Conservation (phyloP, 2,329 filamentous ascomycete species). For the Acrocalymma vagum region DNA sequence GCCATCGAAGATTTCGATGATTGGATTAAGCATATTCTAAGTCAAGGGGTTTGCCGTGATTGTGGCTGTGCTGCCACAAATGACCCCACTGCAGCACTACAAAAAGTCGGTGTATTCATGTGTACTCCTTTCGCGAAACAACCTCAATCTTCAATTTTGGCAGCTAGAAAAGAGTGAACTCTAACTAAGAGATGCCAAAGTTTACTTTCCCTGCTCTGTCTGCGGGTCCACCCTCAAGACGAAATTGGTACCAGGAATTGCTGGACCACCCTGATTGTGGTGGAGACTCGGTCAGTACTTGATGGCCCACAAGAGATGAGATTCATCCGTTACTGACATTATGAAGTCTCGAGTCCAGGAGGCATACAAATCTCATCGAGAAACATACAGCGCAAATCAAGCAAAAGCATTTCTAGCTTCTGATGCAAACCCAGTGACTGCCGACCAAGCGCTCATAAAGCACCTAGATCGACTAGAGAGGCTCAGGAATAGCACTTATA, state of each 20-base stretch:
- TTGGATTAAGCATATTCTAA: no score
- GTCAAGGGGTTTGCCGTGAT: no score
- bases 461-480: conserved; percentile 11
- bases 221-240: conserved; percentile 14
- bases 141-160: no score
- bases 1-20: no score
- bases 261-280: conserved; percentile 15
- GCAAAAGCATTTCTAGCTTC: conserved; percentile 5
- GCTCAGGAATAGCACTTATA: background rate
- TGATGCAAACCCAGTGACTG: conserved; percentile 8
- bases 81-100: no score
- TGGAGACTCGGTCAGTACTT: conserved; percentile 10
- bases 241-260: conserved; percentile 21
- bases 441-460: conserved; percentile 19
- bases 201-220: conserved; percentile 16
- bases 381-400: conserved; percentile 6
- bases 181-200: conserved; percentile 2
- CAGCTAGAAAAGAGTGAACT: no score
- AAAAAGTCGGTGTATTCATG: no score
- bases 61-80: no score
- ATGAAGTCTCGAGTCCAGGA: conserved; percentile 9
- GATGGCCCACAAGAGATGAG: no score
- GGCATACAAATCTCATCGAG: conserved; percentile 13
- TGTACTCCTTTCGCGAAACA: no score
- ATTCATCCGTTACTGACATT: background rate